These are phyloP conservation scores for Nigrospora oryzae DNA, from an alignment of 2,329 filamentous ascomycete genomes.

Conservation along the genomic window DNA sequence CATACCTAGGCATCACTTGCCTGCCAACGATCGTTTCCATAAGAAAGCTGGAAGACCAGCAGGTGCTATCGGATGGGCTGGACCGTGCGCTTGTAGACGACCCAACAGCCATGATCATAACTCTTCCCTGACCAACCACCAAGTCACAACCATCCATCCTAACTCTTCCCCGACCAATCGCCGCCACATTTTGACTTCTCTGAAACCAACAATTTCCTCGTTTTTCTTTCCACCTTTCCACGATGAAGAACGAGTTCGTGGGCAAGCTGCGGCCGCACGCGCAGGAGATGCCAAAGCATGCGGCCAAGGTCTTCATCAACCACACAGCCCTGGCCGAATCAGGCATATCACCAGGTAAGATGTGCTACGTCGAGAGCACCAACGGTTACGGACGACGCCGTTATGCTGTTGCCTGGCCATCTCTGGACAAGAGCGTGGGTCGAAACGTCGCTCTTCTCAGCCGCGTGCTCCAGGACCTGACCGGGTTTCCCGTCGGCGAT, in stretches of 20 bases:
- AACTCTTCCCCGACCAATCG: too few species aligned
- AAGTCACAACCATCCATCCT: too few species aligned
- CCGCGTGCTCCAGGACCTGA: slow-evolving; percentile 63
- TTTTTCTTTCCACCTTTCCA: background rate
- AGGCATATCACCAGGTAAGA: slow-evolving; percentile 16
- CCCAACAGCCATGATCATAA: too few species aligned
- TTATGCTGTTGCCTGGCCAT: slow-evolving; percentile 41
- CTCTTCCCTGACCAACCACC: too few species aligned
- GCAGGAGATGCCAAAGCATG: slow-evolving; percentile 21
- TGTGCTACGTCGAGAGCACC: slow-evolving; percentile 29
- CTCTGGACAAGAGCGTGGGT: slow-evolving; percentile 50
- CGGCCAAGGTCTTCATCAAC: slow-evolving; percentile 23
- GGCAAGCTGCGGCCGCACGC: slow-evolving; percentile 21
- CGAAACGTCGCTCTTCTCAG: slow-evolving; percentile 65
- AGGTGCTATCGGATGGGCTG: too few species aligned
- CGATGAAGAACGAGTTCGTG: slow-evolving; percentile 5
- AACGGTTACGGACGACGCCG: slow-evolving; percentile 16
- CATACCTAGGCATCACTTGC: too few species aligned
- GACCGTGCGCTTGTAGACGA: too few species aligned
- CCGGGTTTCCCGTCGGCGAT: slow-evolving; percentile 65
- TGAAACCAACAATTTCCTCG: too few species aligned
- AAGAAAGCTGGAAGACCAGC: too few species aligned
- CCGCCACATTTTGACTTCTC: too few species aligned
- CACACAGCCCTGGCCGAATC: slow-evolving; percentile 17
- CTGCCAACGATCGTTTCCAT: too few species aligned